phyloP scores from a whole-genome alignment of 163 green algal genomes.

The Picocystis sp. region DNA sequence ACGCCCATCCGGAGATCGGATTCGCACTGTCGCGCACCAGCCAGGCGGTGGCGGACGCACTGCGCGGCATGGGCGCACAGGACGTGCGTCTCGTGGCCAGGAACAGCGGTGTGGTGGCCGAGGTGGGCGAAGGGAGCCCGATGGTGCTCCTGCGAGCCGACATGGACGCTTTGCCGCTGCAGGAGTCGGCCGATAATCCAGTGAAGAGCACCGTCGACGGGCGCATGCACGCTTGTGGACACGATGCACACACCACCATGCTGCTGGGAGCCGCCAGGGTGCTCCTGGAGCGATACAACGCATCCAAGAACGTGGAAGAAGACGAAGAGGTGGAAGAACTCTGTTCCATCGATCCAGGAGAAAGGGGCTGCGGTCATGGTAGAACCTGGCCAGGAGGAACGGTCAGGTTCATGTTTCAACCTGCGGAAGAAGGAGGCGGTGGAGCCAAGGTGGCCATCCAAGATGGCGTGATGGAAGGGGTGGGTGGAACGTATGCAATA shows the following conservation, averaged over 20 bases:
- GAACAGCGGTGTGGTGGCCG: conserved; percentile 3
- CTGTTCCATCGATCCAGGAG: conserved; percentile 3
- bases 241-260: conserved; percentile 84
- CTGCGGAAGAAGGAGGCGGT: conserved; percentile 77
- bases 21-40: too few relatives aligned
- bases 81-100: neutral
- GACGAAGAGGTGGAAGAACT: conserved; percentile 35
- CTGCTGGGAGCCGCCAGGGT: conserved; percentile 41
- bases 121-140: conserved; percentile 10
- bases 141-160: conserved; percentile 66
- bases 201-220: conserved; percentile 25
- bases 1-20: too few relatives aligned
- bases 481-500: conserved; percentile 45
- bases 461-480: conserved; percentile 40
- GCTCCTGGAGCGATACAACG: neutral
- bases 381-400: conserved; percentile 18
- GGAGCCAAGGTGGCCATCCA: conserved; percentile 64
- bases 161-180: conserved; percentile 80
- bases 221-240: conserved; percentile 80
- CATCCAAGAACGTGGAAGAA: conserved; percentile 29
- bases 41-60: too few relatives aligned
- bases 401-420: conserved; percentile 79
- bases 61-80: too few relatives aligned
- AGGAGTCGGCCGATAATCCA: conserved; percentile 29
- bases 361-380: neutral